These are phyloP conservation scores for Gracilaria gracilis DNA, from an alignment of 23 red algal genomes.

Conservation along the genomic window DNA sequence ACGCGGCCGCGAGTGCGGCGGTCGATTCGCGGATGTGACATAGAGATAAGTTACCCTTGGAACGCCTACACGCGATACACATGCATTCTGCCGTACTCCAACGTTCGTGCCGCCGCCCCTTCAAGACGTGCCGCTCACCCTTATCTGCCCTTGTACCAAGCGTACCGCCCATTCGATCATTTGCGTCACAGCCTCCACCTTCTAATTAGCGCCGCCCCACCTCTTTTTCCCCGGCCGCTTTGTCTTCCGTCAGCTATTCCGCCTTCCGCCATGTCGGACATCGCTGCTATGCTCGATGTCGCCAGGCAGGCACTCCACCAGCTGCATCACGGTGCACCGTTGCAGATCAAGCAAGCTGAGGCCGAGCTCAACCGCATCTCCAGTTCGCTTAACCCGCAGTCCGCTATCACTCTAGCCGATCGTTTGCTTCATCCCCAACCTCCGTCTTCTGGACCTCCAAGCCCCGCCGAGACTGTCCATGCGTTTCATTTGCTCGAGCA, in stretches of 20 bases:
- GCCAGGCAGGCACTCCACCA: conserved; percentile 15
- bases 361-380: conserved; percentile 17
- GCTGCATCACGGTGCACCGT: neutral
- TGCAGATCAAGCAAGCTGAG: conserved; percentile 27
- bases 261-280: conserved; percentile 20
- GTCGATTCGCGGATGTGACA: too few species aligned
- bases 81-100: too few species aligned
- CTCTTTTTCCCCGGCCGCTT: neutral
- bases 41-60: too few species aligned
- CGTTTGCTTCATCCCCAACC: conserved; percentile 13
- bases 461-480: conserved; percentile 5
- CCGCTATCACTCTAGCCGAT: conserved; percentile 22
- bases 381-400: conserved; percentile 8
- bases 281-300: neutral
- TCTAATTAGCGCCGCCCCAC: too few species aligned
- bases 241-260: neutral
- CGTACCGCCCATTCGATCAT: neutral
- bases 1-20: neutral
- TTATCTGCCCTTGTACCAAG: neutral
- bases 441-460: neutral
- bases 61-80: too few species aligned
- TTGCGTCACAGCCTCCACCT: neutral
- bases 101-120: too few species aligned
- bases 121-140: too few species aligned
- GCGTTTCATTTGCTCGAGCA: conserved; percentile 36